Conservation (phyloP, 129 eudicot species). For the Smallanthus sonchifolius region DNA sequence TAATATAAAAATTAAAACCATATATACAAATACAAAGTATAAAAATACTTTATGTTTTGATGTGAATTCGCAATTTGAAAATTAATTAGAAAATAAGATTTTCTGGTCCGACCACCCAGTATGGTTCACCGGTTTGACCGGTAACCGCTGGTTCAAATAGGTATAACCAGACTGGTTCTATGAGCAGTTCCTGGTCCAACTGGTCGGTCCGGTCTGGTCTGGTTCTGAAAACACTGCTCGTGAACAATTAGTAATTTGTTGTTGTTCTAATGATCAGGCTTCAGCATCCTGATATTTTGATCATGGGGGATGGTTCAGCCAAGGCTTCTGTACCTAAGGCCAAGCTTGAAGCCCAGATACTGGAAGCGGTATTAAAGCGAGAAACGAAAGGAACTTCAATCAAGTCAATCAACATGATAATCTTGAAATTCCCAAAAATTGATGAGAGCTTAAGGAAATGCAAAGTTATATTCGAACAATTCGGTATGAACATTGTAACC, state of each 20-base stretch:
- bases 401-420: slow-evolving; percentile 67
- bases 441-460: slow-evolving; percentile 77
- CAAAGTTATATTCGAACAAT: slow-evolving; percentile 67
- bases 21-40: no score
- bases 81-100: no score
- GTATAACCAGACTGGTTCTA: no score
- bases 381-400: slow-evolving; percentile 64
- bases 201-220: background rate
- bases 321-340: slow-evolving; percentile 44
- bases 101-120: no score
- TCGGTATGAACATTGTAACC: slow-evolving; percentile 41
- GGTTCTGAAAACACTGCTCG: background rate
- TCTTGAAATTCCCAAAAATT: slow-evolving; percentile 80
- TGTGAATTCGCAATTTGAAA: no score
- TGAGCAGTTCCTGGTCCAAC: background rate
- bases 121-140: no score
- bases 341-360: slow-evolving; percentile 79
- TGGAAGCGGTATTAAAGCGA: slow-evolving; percentile 62
- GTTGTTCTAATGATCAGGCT: slow-evolving; percentile 8
- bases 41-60: no score
- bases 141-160: no score
- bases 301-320: slow-evolving; percentile 69
- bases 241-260: background rate
- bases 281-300: slow-evolving; percentile 16
- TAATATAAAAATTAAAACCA: no score